Evolutionary conservation across 352 stramenopile genomes (phyloP), one percentile per base, ranked within the genome.

Genomic region (Elongisporangium prolatum): DNA sequence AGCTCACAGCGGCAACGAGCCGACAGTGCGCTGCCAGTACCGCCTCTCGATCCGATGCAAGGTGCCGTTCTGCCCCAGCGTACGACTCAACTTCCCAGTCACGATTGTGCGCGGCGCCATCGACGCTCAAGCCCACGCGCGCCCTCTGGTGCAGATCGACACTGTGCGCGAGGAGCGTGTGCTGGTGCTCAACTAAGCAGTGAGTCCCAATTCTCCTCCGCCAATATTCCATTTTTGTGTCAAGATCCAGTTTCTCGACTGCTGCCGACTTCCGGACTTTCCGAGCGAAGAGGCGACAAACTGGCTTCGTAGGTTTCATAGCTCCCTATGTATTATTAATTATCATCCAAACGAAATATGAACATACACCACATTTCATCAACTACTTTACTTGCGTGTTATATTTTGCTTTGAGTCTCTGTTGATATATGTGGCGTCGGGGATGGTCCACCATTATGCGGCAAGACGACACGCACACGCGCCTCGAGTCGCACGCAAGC

Each of bases 31-130:
- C 38, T 72, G 68, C 64, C 57, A 67, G 34, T 75, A 75, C 54
- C 64, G 64, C 24, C 48, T 75, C 25, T 58, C 63, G 18, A 61
- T 75, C 56, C 72, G 72, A 59, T 75, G 68, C 28, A 61, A 59
- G 22, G 72, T 72, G 47, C n/a, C 60, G 17, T 51, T 75, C 8
- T 72, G 68, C 56, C 70, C 69, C 40, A 75, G 68, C 50, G 64
- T 75, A 10, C 71, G 68, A 13, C 64, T 75, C 49, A 62, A 75
- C 54, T 57, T 75, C 52, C 68, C 68, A 14, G 62, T 75, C 24
- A 58, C 63, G 3, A 61, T 75, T 34, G 37, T 72, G 2, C 66
- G 66, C 17, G 34, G 34, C 34, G 34, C 34, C 34, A 44, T 44
- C 10, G 34, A 44, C 34, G 34, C 34, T 44, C 34, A 44, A 13